Evolutionary conservation across 2,329 filamentous ascomycete species (phyloP), one percentile per base, ranked within the genome.

Genomic region (Dactylella cylindrospora): DNA sequence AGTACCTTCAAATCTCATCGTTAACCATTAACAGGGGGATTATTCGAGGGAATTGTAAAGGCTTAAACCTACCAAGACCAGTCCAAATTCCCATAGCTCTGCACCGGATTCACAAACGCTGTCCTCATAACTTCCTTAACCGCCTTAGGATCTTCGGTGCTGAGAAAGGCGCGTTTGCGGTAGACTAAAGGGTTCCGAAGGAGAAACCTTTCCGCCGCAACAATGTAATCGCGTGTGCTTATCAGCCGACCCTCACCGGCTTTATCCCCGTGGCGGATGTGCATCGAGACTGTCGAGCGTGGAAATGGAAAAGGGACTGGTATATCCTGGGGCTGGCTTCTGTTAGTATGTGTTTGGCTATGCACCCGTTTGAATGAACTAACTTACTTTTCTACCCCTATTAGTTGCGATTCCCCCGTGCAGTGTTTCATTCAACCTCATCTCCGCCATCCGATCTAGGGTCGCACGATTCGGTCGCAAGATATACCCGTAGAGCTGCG

Each of bases 1-100:
- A 61, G 25, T 46, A 61, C 55, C 55, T 61, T 20, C 23, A n/a
- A n/a, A n/a, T 10, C 19, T 12, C 17, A 13, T 13, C 5, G 49
- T 41, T 12, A 12, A 33, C 17, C 4, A 33, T 33, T 4, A 7
- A 9, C 29, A 61, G 10, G n/a, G 13, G 20, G 9, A 17, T 15
- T 19, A 20, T 9, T 3, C 19, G 12, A 53, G 29, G 10, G 10
- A 41, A 20, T 13, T 3, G 9, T 3, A 17, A 23, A 26, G 2
- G 9, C 53, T 59, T 44, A n/a, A n/a, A n/a, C n/a, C n/a, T n/a
- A 61, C 55, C 55, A 61, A n/a, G 47, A 53, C 55, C 55, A 61
- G 39, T 61, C 55, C 13, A 53, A 29, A 22, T 52, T 61, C 12
- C 40, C 46, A 23, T 53, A 52, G 28, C 55, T 61, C 31, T 29